Evolutionary conservation across 805 yeast species (phyloP).

Genomic region (Yarrowia osloensis): DNA sequence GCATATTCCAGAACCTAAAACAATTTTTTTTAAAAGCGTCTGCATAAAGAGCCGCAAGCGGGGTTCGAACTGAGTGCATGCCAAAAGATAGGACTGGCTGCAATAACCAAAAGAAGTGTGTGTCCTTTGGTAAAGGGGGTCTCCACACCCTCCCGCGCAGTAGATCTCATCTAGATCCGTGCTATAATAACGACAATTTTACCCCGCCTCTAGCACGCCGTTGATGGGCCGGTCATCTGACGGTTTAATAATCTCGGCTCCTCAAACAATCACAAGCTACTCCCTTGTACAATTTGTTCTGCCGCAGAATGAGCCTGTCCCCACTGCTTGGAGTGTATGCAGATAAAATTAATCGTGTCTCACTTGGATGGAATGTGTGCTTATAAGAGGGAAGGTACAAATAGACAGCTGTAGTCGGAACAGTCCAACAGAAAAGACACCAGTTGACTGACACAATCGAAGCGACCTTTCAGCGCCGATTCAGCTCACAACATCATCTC

Average conservation of each 20-base stretch:
- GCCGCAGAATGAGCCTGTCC: too few species aligned
- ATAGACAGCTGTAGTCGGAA: too few species aligned
- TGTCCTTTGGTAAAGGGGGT: too few species aligned
- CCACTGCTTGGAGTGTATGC: neutral
- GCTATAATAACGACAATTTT: neutral
- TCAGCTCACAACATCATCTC: too few species aligned
- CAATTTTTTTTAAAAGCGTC: neutral
- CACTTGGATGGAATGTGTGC: neutral
- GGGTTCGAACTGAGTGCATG: neutral
- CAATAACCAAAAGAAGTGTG: too few species aligned
- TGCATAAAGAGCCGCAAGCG: neutral
- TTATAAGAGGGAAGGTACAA: too few species aligned
- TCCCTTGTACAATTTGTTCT: neutral
- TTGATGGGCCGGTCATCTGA: neutral
- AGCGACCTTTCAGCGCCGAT: too few species aligned
- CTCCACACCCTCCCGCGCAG: too few species aligned
- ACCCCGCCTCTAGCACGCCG: neutral
- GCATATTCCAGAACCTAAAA: neutral
- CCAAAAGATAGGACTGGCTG: too few species aligned
- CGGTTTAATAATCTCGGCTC: neutral
- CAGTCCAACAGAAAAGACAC: too few species aligned
- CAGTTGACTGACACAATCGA: too few species aligned
- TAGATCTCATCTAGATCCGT: neutral
- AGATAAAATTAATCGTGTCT: neutral
- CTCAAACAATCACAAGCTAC: neutral